Conservation (phyloP, 176 grass and related monocot species). For the Triticum dicoccoides region DNA sequence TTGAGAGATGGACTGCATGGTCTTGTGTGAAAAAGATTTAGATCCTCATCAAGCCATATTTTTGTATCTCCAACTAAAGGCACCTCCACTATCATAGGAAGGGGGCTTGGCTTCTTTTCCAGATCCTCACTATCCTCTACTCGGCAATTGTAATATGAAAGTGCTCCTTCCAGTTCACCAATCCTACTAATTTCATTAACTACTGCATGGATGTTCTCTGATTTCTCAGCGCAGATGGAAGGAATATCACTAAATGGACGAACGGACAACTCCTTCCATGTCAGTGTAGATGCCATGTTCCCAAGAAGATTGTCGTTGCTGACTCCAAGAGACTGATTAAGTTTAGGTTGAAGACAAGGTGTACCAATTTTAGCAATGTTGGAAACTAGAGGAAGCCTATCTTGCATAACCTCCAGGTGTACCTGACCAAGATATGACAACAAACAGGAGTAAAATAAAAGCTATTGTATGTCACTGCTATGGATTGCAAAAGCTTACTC, state of each 20-base stretch:
- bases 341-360: constrained; percentile 1
- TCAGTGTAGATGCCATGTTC: constrained; percentile 2
- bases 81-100: background rate
- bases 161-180: constrained; percentile 25
- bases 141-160: constrained; percentile 3
- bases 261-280: background rate
- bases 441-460: background rate
- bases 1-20: background rate
- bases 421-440: constrained; percentile 32
- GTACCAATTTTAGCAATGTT: background rate
- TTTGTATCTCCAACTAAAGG: background rate
- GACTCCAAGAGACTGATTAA: constrained; percentile 1
- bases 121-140: constrained; percentile 33
- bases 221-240: constrained; percentile 17
- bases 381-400: constrained; percentile 22
- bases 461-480: background rate
- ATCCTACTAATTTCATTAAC: background rate
- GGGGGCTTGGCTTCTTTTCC: constrained; percentile 12
- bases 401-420: constrained; percentile 23
- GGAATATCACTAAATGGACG: background rate
- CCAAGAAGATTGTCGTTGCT: background rate
- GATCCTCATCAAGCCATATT: constrained; percentile 16
- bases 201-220: background rate
- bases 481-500: background rate
- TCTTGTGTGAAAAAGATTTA: constrained; percentile 17